Percentiles rank a stretch among this genome's conserved stretches.
phyloP scores from a whole-genome alignment of 2,329 filamentous ascomycete species.

The Colletotrichum somersetense region DNA sequence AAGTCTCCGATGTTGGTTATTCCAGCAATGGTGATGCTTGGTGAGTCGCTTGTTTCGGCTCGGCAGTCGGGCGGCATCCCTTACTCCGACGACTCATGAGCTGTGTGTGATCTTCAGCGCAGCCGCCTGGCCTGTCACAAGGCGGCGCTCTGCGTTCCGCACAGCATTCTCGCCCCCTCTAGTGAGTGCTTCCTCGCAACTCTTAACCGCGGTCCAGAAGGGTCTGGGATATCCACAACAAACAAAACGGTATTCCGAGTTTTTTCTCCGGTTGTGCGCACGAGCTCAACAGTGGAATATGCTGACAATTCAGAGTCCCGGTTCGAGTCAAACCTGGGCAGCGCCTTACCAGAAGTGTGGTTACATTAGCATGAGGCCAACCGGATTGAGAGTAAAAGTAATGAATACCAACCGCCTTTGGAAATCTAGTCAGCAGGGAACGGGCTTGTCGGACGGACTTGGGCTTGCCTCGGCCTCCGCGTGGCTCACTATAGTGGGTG shows the following conservation, averaged over 20 bases:
- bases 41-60: constrained; percentile 22
- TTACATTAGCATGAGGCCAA: constrained; percentile 6
- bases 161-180: constrained; percentile 24
- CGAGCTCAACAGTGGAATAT: neutral
- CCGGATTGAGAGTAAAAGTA: constrained; percentile 1
- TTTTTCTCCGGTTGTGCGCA: neutral
- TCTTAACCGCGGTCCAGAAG: constrained; percentile 16
- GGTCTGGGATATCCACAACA: no score
- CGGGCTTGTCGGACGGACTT: constrained; percentile 18
- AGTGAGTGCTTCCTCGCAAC: constrained; percentile 13
- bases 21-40: constrained; percentile 7
- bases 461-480: constrained; percentile 12
- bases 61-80: constrained; percentile 12
- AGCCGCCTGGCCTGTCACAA: constrained; percentile 6
- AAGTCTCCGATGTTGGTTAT: constrained; percentile 11
- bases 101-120: constrained; percentile 1
- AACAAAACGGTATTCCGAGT: neutral
- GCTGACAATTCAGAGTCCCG: neutral
- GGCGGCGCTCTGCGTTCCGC: constrained; percentile 22
- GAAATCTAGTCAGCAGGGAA: neutral
- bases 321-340: neutral
- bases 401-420: constrained; percentile 13
- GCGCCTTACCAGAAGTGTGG: neutral
- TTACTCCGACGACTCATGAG: constrained; percentile 32
- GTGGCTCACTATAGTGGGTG: constrained; percentile 4